phyloP scores from a whole-genome alignment of 192 early-diverging fungal species.

The Entomortierella chlamydospora region DNA sequence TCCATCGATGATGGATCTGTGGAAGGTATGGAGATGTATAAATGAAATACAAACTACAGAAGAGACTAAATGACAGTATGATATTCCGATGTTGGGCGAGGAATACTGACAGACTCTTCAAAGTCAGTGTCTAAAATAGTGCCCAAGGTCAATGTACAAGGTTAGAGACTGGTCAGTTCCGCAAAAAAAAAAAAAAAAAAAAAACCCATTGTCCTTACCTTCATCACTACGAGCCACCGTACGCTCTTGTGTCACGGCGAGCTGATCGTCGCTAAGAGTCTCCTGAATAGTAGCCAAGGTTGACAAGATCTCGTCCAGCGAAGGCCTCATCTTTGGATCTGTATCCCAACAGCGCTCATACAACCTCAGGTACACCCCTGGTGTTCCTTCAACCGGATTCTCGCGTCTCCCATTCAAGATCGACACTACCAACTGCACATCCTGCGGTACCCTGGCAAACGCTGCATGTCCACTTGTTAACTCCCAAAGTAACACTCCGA shows the following conservation, averaged over 20 bases:
- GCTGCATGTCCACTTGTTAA: conserved; percentile 50
- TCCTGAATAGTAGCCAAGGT: conserved; percentile 8
- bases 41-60: no score
- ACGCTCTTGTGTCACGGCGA: conserved; percentile 21
- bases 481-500: conserved; percentile 59
- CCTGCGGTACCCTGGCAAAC: conserved; percentile 29
- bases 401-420: conserved; percentile 53
- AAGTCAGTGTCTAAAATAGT: conserved; percentile 34
- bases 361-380: conserved; percentile 27
- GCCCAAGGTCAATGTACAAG: no score
- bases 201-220: background rate
- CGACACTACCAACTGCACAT: conserved; percentile 38
- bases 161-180: background rate
- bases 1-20: no score
- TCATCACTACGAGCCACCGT: background rate
- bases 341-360: conserved; percentile 53
- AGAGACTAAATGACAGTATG: background rate
- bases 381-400: conserved; percentile 33
- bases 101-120: conserved; percentile 33
- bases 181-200: background rate
- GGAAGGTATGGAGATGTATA: no score
- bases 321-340: conserved; percentile 32
- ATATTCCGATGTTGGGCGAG: conserved; percentile 43
- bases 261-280: conserved; percentile 14
- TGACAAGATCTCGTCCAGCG: conserved; percentile 28